Conservation (phyloP, 441 rosid genomes). For the Erysimum pusillum region DNA sequence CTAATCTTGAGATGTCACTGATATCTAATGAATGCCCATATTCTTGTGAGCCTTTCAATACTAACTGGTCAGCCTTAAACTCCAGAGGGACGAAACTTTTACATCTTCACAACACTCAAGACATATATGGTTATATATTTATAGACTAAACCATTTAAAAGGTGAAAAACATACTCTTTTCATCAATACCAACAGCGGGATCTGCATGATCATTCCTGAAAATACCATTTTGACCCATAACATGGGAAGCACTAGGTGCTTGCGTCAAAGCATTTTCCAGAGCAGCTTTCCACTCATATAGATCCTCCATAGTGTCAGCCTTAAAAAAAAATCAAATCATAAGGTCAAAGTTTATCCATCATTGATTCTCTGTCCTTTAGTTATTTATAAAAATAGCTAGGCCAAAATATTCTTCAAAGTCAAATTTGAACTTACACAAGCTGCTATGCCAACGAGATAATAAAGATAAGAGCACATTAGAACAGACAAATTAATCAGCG, state of each 20-base stretch:
- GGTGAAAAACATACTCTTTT: constrained; percentile 62
- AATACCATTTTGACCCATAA: constrained; percentile 86
- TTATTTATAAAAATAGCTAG: not conserved
- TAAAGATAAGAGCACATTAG: not conserved
- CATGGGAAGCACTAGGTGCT: constrained; percentile 86
- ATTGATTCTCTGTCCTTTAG: not conserved
- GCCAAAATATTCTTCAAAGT: constrained; percentile 8
- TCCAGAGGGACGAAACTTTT: constrained; percentile 25
- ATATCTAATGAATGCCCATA: constrained; percentile 13
- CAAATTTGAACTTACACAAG: constrained; percentile 7
- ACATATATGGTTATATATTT: not conserved
- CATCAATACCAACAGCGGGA: constrained; percentile 56
- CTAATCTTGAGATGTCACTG: not conserved
- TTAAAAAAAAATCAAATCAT: constrained; percentile 39
- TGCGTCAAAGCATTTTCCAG: constrained; percentile 90
- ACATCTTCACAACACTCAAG: constrained; percentile 17
- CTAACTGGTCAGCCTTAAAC: constrained; percentile 15
- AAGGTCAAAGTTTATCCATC: constrained; percentile 11
- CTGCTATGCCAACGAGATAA: not conserved
- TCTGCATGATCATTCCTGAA: constrained; percentile 78
- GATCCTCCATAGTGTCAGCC: constrained; percentile 97
- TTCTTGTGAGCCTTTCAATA: constrained; percentile 28
- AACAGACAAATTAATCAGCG: not conserved
- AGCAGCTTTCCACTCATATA: constrained; percentile 91
- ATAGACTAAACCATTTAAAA: constrained; percentile 13